A percentile compares a stretch with the other conserved stretches of the same genome.
phyloP scores from a whole-genome alignment of 1,284 basidiomycete species.

The Ganoderma leucocontextum region DNA sequence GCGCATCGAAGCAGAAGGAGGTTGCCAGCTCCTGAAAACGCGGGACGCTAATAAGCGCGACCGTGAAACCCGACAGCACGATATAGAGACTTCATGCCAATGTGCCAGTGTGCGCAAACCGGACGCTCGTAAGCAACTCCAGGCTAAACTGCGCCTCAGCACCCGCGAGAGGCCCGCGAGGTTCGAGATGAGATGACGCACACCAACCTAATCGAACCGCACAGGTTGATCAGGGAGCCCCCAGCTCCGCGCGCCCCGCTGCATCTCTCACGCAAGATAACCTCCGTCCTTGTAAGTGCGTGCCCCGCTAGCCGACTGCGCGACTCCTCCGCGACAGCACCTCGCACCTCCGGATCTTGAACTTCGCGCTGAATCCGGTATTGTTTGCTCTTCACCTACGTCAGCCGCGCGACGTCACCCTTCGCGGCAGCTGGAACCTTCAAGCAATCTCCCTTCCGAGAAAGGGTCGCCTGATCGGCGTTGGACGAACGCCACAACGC shows the following conservation, averaged over 20 bases:
- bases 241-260: not conserved
- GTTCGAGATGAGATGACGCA: not conserved
- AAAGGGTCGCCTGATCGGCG: not conserved
- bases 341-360: not conserved
- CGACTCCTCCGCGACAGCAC: not conserved
- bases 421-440: not conserved
- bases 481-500: not conserved
- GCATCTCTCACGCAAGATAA: conserved; percentile 1
- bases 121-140: not conserved
- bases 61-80: not conserved
- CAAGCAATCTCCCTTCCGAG: not conserved
- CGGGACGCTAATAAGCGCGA: not conserved
- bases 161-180: too few relatives aligned
- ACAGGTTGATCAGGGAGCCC: not conserved
- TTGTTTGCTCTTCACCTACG: not conserved
- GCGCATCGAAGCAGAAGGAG: not conserved
- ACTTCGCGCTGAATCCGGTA: not conserved
- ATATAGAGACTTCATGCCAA: not conserved
- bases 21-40: not conserved
- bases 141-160: not conserved
- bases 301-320: not conserved
- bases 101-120: not conserved
- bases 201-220: not conserved
- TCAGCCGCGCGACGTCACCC: not conserved
- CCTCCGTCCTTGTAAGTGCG: not conserved